Conservation (phyloP, 2,329 filamentous ascomycete genomes). For the Sphaerulina musiva region DNA sequence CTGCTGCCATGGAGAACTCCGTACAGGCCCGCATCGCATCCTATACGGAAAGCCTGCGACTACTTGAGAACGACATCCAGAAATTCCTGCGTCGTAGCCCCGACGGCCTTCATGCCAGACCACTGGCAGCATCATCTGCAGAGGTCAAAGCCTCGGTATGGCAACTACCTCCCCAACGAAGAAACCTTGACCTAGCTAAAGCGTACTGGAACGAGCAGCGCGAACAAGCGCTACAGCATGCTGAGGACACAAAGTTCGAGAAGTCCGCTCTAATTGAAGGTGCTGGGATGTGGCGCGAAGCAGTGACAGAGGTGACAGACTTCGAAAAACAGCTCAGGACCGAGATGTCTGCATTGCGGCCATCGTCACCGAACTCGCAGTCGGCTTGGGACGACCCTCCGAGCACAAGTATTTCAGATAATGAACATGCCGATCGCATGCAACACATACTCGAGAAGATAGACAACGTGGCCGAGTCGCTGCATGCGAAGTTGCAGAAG, state of each 20-base stretch:
- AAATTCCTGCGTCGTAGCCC: constrained; percentile 45
- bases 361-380: constrained; percentile 20
- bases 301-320: constrained; percentile 52
- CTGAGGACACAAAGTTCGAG: constrained; percentile 54
- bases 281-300: constrained; percentile 58
- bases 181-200: constrained; percentile 64
- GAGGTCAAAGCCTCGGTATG: constrained; percentile 27
- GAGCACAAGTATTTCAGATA: constrained; percentile 2
- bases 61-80: constrained; percentile 58
- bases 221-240: constrained; percentile 49
- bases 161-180: constrained; percentile 56
- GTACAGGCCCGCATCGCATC: constrained; percentile 66
- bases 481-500: constrained; percentile 50
- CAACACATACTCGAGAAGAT: constrained; percentile 48
- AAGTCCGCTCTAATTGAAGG: constrained; percentile 61
- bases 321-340: constrained; percentile 61
- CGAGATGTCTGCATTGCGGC: constrained; percentile 42
- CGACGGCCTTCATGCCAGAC: constrained; percentile 1
- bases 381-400: constrained; percentile 29
- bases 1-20: constrained; percentile 57
- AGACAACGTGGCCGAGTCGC: constrained; percentile 48
- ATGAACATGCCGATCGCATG: constrained; percentile 23
- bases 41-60: constrained; percentile 59
- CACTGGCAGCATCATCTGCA: constrained; percentile 6
- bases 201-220: constrained; percentile 65